Percentiles rank a stretch among this genome's conserved stretches.
Evolutionary conservation across 1,284 basidiomycete species (phyloP).

Genomic region (Boletus smithii): DNA sequence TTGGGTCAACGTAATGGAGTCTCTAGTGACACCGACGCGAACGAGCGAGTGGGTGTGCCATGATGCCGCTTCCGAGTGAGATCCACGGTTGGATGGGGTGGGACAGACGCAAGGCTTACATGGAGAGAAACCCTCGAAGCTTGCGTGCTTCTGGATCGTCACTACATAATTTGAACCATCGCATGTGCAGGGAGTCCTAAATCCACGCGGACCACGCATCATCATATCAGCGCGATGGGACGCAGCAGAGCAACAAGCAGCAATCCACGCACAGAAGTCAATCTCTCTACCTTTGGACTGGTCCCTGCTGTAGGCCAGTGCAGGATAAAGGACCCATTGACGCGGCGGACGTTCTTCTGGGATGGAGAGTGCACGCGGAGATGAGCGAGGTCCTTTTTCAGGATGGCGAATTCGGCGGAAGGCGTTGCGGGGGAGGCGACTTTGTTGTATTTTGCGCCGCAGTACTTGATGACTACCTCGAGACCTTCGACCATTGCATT

Average conservation of each 20-base stretch:
- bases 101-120: slow-evolving; percentile 14
- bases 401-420: slow-evolving; percentile 27
- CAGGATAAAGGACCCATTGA: slow-evolving; percentile 22
- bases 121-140: slow-evolving; percentile 28
- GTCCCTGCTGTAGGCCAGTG: slow-evolving; percentile 22
- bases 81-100: not conserved
- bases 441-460: slow-evolving; percentile 14
- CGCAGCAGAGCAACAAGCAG: not conserved
- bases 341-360: slow-evolving; percentile 24
- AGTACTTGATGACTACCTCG: slow-evolving; percentile 25
- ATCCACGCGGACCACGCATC: not conserved
- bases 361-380: slow-evolving; percentile 29
- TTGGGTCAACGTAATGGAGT: slow-evolving; percentile 25
- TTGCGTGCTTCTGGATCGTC: slow-evolving; percentile 23
- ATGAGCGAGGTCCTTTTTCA: slow-evolving; percentile 27
- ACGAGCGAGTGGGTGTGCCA: not conserved
- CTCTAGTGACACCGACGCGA: slow-evolving; percentile 8
- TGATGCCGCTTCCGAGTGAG: slow-evolving; percentile 6
- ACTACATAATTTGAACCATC: slow-evolving; percentile 27
- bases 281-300: slow-evolving; percentile 3
- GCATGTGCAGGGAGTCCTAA: slow-evolving; percentile 23
- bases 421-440: slow-evolving; percentile 11
- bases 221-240: too few species aligned
- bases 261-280: slow-evolving; percentile 13
- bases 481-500: slow-evolving; percentile 21